These are phyloP conservation scores for Sporothrix brunneoviolacea DNA, from an alignment of 2,329 filamentous ascomycete species.

Conservation along the genomic window DNA sequence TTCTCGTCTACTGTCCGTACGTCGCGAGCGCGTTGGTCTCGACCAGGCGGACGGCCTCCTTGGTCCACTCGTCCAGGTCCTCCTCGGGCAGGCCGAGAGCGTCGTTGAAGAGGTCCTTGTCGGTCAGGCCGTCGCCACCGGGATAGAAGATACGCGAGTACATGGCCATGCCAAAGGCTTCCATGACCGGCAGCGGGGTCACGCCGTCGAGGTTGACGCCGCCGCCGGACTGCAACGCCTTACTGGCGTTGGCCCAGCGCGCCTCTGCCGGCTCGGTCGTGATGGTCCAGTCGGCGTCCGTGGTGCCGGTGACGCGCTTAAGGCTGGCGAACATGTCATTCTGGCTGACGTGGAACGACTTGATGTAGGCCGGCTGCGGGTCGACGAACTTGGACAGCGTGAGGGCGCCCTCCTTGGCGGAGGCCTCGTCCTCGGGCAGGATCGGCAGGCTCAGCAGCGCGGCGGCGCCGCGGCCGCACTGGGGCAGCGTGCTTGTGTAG, in stretches of 20 bases:
- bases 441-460: conserved; percentile 37
- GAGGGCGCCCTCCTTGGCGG: neutral
- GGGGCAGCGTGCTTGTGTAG: conserved; percentile 52
- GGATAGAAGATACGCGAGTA: conserved; percentile 51
- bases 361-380: conserved; percentile 36
- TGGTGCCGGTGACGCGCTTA: conserved; percentile 50
- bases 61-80: conserved; percentile 19
- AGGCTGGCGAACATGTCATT: conserved; percentile 59
- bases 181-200: conserved; percentile 31
- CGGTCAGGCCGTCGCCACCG: conserved; percentile 40
- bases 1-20: conserved; percentile 15
- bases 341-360: conserved; percentile 54
- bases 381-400: conserved; percentile 13
- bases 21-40: neutral
- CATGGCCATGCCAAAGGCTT: conserved; percentile 43
- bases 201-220: conserved; percentile 12
- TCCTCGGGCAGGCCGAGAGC: conserved; percentile 41
- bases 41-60: conserved; percentile 12
- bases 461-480: conserved; percentile 37
- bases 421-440: conserved; percentile 8
- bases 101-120: conserved; percentile 29
- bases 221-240: conserved; percentile 27
- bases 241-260: conserved; percentile 42
- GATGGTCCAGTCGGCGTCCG: conserved; percentile 55
- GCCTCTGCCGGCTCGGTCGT: conserved; percentile 37